phyloP scores from a whole-genome alignment of 768 basidiomycete genomes.

The Pholiota microspora region DNA sequence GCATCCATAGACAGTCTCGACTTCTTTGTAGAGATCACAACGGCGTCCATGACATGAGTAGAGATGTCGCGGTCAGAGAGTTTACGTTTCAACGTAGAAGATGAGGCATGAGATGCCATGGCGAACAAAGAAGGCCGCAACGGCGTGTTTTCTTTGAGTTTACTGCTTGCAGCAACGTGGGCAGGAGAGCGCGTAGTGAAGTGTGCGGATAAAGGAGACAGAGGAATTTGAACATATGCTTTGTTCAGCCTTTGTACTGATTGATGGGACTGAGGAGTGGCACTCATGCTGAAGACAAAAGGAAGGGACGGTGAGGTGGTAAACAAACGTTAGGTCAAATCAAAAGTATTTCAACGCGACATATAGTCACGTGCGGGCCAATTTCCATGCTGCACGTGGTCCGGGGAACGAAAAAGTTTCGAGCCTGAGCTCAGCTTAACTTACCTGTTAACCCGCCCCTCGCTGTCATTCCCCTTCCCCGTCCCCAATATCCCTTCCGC shows the following conservation, averaged over 20 bases:
- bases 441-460: background rate
- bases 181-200: constrained; percentile 16
- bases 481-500: constrained; percentile 5
- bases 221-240: constrained; percentile 61
- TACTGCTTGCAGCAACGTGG: constrained; percentile 25
- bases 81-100: constrained; percentile 49
- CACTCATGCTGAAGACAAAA: constrained; percentile 25
- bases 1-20: constrained; percentile 22
- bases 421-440: constrained; percentile 7
- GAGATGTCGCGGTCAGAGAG: constrained; percentile 33
- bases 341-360: constrained; percentile 27
- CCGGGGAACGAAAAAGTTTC: constrained; percentile 32
- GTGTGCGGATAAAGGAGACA: constrained; percentile 36
- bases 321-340: constrained; percentile 18
- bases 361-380: constrained; percentile 27
- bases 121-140: constrained; percentile 24
- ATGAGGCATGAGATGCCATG: constrained; percentile 17
- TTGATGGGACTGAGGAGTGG: constrained; percentile 21
- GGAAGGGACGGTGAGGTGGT: constrained; percentile 8
- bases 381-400: constrained; percentile 24
- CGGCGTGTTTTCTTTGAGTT: constrained; percentile 49
- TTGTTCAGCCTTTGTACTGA: constrained; percentile 34
- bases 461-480: constrained; percentile 6
- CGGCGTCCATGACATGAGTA: constrained; percentile 14
- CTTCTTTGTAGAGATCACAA: constrained; percentile 29